Evolutionary conservation across 140 eudicot genomes (phyloP), one percentile per base, ranked within the genome.

Genomic region (Senecio squalidus): DNA sequence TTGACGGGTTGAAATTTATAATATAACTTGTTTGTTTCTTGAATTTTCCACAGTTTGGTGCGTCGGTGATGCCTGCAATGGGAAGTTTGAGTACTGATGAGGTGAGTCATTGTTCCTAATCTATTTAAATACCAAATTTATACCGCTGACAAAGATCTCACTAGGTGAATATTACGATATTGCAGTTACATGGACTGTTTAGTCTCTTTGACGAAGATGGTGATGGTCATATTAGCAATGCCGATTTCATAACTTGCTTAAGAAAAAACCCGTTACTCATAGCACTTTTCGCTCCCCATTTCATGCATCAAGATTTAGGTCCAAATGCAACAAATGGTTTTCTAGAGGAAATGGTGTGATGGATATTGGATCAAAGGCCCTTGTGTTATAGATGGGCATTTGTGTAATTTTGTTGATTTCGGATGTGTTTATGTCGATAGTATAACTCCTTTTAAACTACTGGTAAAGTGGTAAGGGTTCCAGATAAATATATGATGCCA

Each of bases 251-350:
- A 26, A 62, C 64, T 39, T 86, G 93, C 59, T 76, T 92, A 64
- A 77, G 81, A 77, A 79, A 74, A 65, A 66, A 92, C 50, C 98
- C 98, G 9, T 62, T 84, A 76, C 92, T 92, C 21, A 75, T 84
- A 2, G 88, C 89, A 48, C 81, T 92, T 40, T 92, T 92, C 58
- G 67, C 89, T 11, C 70, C 78, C 38, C 80, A 38, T 41, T 71
- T 84, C 50, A 49, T 54, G 60, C 77, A 68, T 41, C 62, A 49
- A 17, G 64, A 74, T 58, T 66, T 54, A n/a, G 40, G 48, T 39
- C 22, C 49, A 15, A 66, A 57, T 56, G 58, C 76, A 23, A 41
- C 74, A 33, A 30, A 24, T 9, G 63, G 61, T 34, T 71, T 63
- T 17, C 61, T 73, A 46, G 85, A 82, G 57, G 93, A 85, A 43